A percentile compares a stretch with the other conserved stretches of the same genome.
Evolutionary conservation across 2,329 filamentous ascomycete genomes (phyloP).

Genomic region (Alternaria brassicicola): DNA sequence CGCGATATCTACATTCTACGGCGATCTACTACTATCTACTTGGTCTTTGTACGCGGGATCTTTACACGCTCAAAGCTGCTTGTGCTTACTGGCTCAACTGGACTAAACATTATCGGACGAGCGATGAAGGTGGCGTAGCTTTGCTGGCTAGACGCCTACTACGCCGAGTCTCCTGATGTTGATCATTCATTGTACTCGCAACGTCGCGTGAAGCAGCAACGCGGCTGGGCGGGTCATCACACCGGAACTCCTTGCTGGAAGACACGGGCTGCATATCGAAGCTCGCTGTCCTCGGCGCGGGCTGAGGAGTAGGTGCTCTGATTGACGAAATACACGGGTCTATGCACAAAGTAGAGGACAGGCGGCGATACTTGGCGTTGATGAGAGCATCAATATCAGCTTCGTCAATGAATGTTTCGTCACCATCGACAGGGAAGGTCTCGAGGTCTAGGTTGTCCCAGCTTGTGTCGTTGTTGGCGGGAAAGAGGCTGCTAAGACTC

Average conservation of each 20-base stretch:
- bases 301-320: background rate
- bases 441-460: constrained; percentile 3
- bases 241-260: constrained; percentile 17
- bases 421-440: background rate
- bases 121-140: background rate
- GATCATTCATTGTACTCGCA: background rate
- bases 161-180: background rate
- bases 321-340: constrained; percentile 6
- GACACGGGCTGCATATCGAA: constrained; percentile 26
- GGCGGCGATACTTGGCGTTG: constrained; percentile 4
- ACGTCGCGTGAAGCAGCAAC: background rate
- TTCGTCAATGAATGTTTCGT: background rate
- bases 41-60: no score
- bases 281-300: constrained; percentile 9
- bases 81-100: background rate
- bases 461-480: background rate
- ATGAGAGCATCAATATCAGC: constrained; percentile 1
- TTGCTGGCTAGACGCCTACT: background rate
- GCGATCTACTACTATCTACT: no score
- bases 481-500: constrained; percentile 5
- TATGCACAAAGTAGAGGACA: constrained; percentile 13
- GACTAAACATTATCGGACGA: background rate
- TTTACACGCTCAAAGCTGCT: background rate
- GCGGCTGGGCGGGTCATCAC: constrained; percentile 19
- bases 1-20: no score